phyloP scores from a whole-genome alignment of 2,329 filamentous ascomycete species.

The Zymoseptoria pseudotritici region DNA sequence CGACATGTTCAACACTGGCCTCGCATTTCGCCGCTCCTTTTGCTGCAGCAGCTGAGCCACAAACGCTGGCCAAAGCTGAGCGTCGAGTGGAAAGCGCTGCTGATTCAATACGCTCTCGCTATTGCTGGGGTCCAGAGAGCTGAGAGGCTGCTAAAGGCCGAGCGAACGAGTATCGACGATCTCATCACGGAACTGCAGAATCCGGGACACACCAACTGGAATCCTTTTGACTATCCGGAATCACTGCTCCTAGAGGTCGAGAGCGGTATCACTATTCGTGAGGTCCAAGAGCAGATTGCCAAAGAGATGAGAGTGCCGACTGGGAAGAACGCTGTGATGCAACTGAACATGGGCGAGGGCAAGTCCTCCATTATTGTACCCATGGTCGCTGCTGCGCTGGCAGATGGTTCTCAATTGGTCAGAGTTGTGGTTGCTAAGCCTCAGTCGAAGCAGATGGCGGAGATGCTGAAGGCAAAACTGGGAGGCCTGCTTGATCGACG shows the following conservation, averaged over 20 bases:
- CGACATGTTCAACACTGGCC: not conserved
- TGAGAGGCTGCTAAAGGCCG: conserved; percentile 33
- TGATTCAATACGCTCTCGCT: conserved; percentile 39
- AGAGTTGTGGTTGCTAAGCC: conserved; percentile 52
- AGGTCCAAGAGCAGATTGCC: conserved; percentile 56
- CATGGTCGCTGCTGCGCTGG: conserved; percentile 46
- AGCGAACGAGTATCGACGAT: conserved; percentile 11
- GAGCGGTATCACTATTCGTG: conserved; percentile 53
- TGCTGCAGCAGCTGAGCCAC: conserved; percentile 1
- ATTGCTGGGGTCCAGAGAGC: conserved; percentile 42
- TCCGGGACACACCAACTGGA: conserved; percentile 50
- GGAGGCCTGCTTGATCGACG: conserved; percentile 50
- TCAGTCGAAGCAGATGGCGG: conserved; percentile 50
- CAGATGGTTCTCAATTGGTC: conserved; percentile 38
- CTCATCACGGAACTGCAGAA: conserved; percentile 41
- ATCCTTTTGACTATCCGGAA: conserved; percentile 46
- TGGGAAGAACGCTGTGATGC: conserved; percentile 47
- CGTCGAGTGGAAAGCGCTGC: conserved; percentile 2
- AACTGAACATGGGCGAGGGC: conserved; percentile 65
- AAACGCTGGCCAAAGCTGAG: not conserved
- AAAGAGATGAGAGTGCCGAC: conserved; percentile 50
- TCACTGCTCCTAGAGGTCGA: conserved; percentile 64
- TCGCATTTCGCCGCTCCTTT: not conserved
- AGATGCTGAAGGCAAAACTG: conserved; percentile 48
- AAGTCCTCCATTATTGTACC: conserved; percentile 64